Percentiles rank a stretch among this genome's conserved stretches.
These are phyloP conservation scores for Rhododendron mucronatum DNA, from an alignment of 148 eudicot genomes.

Conservation along the genomic window DNA sequence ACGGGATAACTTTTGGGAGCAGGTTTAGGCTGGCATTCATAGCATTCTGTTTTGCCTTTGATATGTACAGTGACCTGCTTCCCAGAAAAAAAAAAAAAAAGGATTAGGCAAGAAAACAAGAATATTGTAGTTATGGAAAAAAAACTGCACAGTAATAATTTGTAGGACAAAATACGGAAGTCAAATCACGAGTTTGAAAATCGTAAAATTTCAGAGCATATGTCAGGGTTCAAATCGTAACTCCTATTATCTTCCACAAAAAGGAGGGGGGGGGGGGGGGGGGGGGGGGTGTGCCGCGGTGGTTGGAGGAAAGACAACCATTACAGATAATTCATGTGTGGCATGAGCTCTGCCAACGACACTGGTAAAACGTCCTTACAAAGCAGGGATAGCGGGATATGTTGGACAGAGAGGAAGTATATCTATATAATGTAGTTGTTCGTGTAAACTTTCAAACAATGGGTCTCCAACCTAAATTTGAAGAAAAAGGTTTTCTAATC, in stretches of 20 bases:
- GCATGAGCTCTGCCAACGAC: not conserved
- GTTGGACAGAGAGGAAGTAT: not conserved
- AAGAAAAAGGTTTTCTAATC: not conserved
- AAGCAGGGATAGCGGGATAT: not conserved
- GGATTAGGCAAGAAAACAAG: not conserved
- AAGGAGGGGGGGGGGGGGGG: too few relatives aligned
- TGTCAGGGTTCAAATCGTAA: not conserved
- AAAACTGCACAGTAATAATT: not conserved
- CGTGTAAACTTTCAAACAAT: not conserved
- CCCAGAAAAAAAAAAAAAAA: not conserved
- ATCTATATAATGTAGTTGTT: not conserved
- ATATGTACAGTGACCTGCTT: conserved; percentile 89
- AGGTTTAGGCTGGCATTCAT: conserved; percentile 96
- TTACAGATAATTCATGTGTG: not conserved
- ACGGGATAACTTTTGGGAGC: conserved; percentile 96
- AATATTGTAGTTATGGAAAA: not conserved
- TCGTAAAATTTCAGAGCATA: not conserved
- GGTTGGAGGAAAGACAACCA: too few relatives aligned
- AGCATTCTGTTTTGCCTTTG: conserved; percentile 86
- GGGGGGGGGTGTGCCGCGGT: not conserved
- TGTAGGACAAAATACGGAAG: not conserved
- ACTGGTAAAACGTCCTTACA: not conserved
- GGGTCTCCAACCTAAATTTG: not conserved
- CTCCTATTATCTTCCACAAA: not conserved
- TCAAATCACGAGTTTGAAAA: not conserved